These are phyloP conservation scores for Hericium rajendrae DNA, from an alignment of 768 basidiomycete species.

Conservation along the genomic window DNA sequence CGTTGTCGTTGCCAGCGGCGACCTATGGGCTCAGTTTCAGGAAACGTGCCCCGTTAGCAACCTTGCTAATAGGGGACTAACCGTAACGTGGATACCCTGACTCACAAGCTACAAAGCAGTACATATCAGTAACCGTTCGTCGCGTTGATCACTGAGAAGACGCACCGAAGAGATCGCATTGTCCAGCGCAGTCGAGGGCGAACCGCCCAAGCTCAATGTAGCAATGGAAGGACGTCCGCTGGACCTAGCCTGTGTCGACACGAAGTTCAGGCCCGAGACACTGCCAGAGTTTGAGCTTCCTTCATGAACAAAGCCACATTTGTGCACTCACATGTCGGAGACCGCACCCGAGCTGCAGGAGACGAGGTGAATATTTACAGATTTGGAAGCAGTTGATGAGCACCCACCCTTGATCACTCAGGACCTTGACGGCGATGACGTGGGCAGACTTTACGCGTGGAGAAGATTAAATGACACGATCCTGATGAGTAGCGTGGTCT, in stretches of 20 bases:
- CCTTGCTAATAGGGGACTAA: neutral
- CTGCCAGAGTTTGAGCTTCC: neutral
- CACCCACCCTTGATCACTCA: conserved; percentile 25
- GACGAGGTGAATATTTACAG: neutral
- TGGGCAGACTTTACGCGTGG: conserved; percentile 12
- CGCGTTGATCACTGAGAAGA: neutral
- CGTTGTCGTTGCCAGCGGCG: conserved; percentile 13
- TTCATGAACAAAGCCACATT: neutral
- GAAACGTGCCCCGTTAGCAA: neutral
- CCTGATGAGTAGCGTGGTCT: no score
- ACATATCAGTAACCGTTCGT: no score
- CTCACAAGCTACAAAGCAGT: conserved; percentile 19
- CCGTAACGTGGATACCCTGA: conserved; percentile 24
- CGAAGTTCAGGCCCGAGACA: conserved; percentile 27
- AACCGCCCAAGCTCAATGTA: conserved; percentile 29
- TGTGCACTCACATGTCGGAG: conserved; percentile 3
- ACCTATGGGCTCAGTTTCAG: conserved; percentile 5
- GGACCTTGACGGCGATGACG: conserved; percentile 34
- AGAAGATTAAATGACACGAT: no score
- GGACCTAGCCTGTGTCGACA: conserved; percentile 14
- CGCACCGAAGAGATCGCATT: conserved; percentile 21
- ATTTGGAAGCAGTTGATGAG: neutral
- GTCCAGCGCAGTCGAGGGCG: conserved; percentile 21
- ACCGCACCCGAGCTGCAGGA: neutral
- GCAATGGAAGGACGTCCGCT: conserved; percentile 24